Conservation (phyloP, 345 rosid species). For the Mallotus nudiflorus region DNA sequence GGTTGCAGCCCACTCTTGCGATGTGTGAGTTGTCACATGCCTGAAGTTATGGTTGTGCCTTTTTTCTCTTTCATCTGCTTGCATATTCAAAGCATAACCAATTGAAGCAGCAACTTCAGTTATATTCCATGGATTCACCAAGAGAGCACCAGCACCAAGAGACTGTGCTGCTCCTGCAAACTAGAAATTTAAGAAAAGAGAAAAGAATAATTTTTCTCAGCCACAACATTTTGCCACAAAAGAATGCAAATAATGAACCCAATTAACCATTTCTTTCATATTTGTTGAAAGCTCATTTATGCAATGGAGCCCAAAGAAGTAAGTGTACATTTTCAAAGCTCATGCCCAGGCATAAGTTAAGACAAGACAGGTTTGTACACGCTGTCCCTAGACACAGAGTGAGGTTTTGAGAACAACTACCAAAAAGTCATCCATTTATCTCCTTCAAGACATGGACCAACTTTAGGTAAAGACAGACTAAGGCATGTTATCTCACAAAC, state of each 20-base stretch:
- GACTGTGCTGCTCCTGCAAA: constrained; percentile 73
- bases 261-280: neutral
- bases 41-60: constrained; percentile 54
- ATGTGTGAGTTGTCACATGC: constrained; percentile 63
- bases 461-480: neutral
- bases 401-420: no score
- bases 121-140: constrained; percentile 64
- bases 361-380: neutral
- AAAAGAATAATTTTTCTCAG: neutral
- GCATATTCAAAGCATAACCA: constrained; percentile 55
- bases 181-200: constrained; percentile 30
- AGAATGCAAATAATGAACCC: neutral
- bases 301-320: neutral
- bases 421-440: no score
- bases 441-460: neutral
- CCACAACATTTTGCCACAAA: neutral
- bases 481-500: neutral
- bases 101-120: constrained; percentile 60
- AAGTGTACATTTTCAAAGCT: neutral
- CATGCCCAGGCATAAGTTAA: neutral
- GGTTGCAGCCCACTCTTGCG: constrained; percentile 72
- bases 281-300: neutral
- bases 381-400: neutral
- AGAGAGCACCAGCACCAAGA: constrained; percentile 62
- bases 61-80: constrained; percentile 59